phyloP scores from a whole-genome alignment of 2,329 filamentous ascomycete genomes.

The Blastomyces percursus region DNA sequence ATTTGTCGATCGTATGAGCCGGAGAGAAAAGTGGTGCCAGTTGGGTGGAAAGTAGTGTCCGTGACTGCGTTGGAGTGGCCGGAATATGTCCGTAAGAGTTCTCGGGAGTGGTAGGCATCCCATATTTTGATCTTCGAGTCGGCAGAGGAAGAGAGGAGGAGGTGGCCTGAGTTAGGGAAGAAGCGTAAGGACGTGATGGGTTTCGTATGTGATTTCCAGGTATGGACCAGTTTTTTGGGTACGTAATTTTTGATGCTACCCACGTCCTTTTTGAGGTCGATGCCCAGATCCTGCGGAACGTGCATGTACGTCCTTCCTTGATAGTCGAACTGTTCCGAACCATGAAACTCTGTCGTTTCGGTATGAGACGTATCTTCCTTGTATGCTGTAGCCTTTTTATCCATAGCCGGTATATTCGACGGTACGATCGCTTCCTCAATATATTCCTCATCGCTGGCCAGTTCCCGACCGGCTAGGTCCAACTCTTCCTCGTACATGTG shows the following conservation, averaged over 20 bases:
- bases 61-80: constrained; percentile 86
- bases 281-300: constrained; percentile 76
- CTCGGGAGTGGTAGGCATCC: constrained; percentile 83
- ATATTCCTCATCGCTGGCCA: constrained; percentile 69
- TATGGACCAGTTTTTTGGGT: constrained; percentile 85
- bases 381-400: constrained; percentile 42
- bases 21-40: constrained; percentile 77
- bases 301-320: constrained; percentile 97
- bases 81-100: constrained; percentile 80
- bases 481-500: constrained; percentile 57
- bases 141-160: constrained; percentile 79
- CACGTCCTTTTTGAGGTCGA: constrained; percentile 71
- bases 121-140: constrained; percentile 88
- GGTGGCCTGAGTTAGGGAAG: constrained; percentile 76
- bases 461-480: constrained; percentile 57
- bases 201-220: constrained; percentile 76
- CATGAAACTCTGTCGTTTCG: constrained; percentile 83
- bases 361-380: constrained; percentile 47
- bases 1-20: constrained; percentile 91
- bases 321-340: constrained; percentile 75
- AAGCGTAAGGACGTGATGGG: constrained; percentile 82
- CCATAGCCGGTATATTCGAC: constrained; percentile 38
- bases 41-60: constrained; percentile 74
- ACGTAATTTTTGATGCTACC: constrained; percentile 81
- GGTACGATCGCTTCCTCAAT: constrained; percentile 60